Base-by-base conservation (phyloP, 768 basidiomycete genomes). In the Pleurotus ostreatus region DNA sequence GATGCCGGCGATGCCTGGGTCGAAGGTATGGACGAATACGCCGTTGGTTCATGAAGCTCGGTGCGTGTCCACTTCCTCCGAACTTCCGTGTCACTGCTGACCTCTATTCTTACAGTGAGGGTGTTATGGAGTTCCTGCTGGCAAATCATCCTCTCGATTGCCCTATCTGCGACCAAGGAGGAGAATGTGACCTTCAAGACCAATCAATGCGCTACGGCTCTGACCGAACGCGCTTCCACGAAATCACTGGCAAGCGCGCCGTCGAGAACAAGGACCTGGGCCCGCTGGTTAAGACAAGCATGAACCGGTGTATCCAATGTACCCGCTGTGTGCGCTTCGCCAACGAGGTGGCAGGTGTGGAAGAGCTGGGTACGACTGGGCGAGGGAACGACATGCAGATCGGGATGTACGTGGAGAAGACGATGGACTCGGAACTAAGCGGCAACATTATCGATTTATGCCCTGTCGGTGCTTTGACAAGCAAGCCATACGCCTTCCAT, bases 291-390 rank as follows among this genome's bases (percentile, higher is more conserved):
- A 98, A 98, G 80, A 98, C 96, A 1, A 92, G 88, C 57, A 98
- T 98, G 96, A 97, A 92, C 73, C 86, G 97, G 39, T 98, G 97
- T 75, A 98, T 99, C 64, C 97, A 99, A 71, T 99, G 97, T 75
- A 99, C 97, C 4, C 93, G 97, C 57, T 99, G 97, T 72, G 92
- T 98, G 23, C 91, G 97, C 49, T 99, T 99, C 67, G 96, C 97
- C 25, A 99, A 98, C 74, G 97, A 99, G 69, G 96, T 98, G 45
- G 97, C 97, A 1, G 97, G 97, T 55, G 94, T 98, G 6, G 94
- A 98, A 74, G 96, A 98, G 64, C 77, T 99, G 20, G 97, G 97
- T 44, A 94, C 94, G 2, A 95, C 94, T 2, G 97, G 97, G 9
- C 88, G 96, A 58, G 97, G 97, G 48, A 98, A 99, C 70, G 94